A percentile compares a stretch with the other conserved stretches of the same genome.
Evolutionary conservation across 1,284 basidiomycete species (phyloP).

Genomic region (Rhodotorula sp.): DNA sequence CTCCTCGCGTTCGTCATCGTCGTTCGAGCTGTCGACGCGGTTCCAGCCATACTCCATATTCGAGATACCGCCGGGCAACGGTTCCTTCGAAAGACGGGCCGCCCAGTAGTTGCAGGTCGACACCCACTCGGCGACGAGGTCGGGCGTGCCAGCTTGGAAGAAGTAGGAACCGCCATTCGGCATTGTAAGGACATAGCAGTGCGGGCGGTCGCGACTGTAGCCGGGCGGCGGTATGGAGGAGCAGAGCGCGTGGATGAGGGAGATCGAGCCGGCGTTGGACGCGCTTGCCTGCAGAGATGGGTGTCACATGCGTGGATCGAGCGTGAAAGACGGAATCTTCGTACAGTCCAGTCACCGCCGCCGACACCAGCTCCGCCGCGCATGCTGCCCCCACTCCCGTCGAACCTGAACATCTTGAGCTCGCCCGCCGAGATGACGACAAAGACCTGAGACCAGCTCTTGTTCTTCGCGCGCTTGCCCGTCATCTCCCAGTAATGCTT

Average conservation of each 20-base stretch:
- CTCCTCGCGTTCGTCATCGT: constrained; percentile 34
- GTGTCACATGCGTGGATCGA: too few species aligned
- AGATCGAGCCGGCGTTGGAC: constrained; percentile 70
- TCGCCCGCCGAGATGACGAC: constrained; percentile 92
- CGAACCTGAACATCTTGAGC: constrained; percentile 76
- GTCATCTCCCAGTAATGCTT: constrained; percentile 90
- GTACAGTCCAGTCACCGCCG: constrained; percentile 94
- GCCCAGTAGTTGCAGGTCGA: constrained; percentile 99
- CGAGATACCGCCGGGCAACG: constrained; percentile 87
- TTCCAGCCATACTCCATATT: constrained; percentile 99
- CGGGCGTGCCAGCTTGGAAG: constrained; percentile 96
- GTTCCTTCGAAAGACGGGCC: constrained; percentile 86
- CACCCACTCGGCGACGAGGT: constrained; percentile 96
- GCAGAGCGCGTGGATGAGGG: constrained; percentile 81
- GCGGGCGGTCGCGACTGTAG: constrained; percentile 80
- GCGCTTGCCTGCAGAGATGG: constrained; percentile 65
- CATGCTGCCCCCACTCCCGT: constrained; percentile 23
- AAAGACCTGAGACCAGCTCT: constrained; percentile 70
- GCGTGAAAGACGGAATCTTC: constrained; percentile 49
- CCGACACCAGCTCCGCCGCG: constrained; percentile 51
- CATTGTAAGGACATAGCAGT: constrained; percentile 93
- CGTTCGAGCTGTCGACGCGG: constrained; percentile 50
- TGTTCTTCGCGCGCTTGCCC: constrained; percentile 56
- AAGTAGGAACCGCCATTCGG: constrained; percentile 86
- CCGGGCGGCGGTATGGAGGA: constrained; percentile 85